A percentile compares a stretch with the other conserved stretches of the same genome.
phyloP scores from a whole-genome alignment of 768 basidiomycete genomes.

The Amanita polypyramis region DNA sequence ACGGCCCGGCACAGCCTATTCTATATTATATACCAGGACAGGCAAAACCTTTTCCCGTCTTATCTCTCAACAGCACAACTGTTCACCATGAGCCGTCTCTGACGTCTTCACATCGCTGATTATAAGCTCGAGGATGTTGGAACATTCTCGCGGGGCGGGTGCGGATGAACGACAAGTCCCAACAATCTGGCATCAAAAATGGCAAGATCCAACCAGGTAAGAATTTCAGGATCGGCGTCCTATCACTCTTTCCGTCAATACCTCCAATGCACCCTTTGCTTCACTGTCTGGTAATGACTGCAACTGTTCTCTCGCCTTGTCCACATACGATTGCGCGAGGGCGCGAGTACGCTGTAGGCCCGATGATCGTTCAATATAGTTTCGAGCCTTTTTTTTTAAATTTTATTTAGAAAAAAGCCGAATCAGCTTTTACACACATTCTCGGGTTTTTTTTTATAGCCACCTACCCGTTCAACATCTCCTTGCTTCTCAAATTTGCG shows the following conservation, averaged over 20 bases:
- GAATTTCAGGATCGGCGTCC: slow-evolving; percentile 29
- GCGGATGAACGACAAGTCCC: too few species aligned
- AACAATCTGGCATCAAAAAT: too few species aligned
- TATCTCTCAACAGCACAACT: too few species aligned
- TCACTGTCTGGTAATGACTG: slow-evolving; percentile 71
- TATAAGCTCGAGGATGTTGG: background rate
- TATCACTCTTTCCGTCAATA: slow-evolving; percentile 67
- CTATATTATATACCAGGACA: background rate
- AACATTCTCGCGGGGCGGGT: too few species aligned
- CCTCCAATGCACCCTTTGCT: slow-evolving; percentile 67
- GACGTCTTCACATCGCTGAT: background rate
- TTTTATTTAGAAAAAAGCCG: too few species aligned
- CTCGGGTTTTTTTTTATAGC: background rate
- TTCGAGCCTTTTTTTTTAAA: slow-evolving; percentile 57
- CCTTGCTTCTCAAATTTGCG: slow-evolving; percentile 74
- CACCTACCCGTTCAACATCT: slow-evolving; percentile 71
- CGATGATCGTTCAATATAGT: slow-evolving; percentile 64
- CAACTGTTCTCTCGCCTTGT: slow-evolving; percentile 68
- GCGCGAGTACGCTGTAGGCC: slow-evolving; percentile 75
- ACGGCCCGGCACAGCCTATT: background rate
- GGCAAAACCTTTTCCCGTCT: background rate
- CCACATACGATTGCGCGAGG: slow-evolving; percentile 69
- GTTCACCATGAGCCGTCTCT: too few species aligned
- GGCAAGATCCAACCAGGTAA: background rate
- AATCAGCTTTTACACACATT: slow-evolving; percentile 3